These are phyloP conservation scores for Jackrogersella multiformis DNA, from an alignment of 495 filamentous ascomycete genomes.

Conservation along the genomic window DNA sequence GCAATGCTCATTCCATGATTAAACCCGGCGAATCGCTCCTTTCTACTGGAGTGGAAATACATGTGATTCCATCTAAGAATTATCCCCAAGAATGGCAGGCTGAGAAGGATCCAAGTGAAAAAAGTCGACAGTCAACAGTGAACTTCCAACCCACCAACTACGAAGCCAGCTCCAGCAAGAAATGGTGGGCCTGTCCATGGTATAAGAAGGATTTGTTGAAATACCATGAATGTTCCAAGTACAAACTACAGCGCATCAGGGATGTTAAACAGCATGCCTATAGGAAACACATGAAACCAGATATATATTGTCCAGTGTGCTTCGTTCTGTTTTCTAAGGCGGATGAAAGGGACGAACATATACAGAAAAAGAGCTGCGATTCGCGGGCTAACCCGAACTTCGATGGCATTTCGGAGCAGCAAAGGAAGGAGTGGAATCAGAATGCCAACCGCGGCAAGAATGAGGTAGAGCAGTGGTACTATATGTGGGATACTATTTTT, in stretches of 20 bases:
- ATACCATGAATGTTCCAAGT: constrained; percentile 23
- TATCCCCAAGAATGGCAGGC: neutral
- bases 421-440: constrained; percentile 29
- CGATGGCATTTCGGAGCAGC: constrained; percentile 27
- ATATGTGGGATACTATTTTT: constrained; percentile 32
- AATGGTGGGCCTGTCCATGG: constrained; percentile 26
- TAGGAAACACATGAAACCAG: constrained; percentile 30
- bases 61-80: neutral
- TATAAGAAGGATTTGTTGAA: constrained; percentile 25
- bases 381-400: neutral
- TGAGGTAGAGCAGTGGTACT: constrained; percentile 24
- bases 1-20: neutral
- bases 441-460: constrained; percentile 19
- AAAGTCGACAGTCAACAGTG: neutral
- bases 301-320: constrained; percentile 33
- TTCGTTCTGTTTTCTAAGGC: constrained; percentile 9
- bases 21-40: neutral
- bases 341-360: constrained; percentile 15
- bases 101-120: neutral
- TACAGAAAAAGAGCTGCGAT: constrained; percentile 7
- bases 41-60: neutral
- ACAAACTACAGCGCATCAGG: constrained; percentile 30
- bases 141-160: neutral
- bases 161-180: neutral
- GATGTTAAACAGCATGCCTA: constrained; percentile 39